These are phyloP conservation scores for Acacia confusa DNA, from an alignment of 306 rosid species.

Conservation along the genomic window DNA sequence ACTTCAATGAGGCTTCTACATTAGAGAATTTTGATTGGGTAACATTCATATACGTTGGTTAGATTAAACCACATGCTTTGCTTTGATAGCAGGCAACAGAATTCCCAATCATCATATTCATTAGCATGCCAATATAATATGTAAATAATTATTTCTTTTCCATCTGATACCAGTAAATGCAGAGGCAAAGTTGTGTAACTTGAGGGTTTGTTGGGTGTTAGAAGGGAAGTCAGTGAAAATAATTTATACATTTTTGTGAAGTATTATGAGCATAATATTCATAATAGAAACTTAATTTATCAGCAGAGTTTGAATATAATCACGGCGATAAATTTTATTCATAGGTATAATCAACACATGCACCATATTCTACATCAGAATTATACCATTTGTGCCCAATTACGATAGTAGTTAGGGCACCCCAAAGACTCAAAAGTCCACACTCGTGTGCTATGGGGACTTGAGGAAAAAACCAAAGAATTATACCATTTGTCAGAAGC, in stretches of 20 bases:
- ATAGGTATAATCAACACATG: too few species aligned
- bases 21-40: not conserved
- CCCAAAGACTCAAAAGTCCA: too few species aligned
- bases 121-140: not conserved
- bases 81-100: not conserved
- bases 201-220: not conserved
- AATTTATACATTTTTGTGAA: not conserved
- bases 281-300: not conserved
- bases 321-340: not conserved
- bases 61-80: not conserved
- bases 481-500: slow-evolving; percentile 9
- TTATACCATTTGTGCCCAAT: not conserved
- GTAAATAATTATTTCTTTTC: not conserved
- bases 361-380: not conserved
- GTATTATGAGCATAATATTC: not conserved
- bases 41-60: not conserved
- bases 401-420: too few species aligned
- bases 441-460: too few species aligned
- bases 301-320: not conserved
- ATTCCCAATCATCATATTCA: not conserved
- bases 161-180: not conserved
- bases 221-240: not conserved
- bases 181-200: not conserved
- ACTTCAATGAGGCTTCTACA: not conserved
- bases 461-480: not conserved